Percentiles rank a stretch among this genome's conserved stretches.
Conservation (phyloP, 441 rosid species). For the Eruca vesicaria region DNA sequence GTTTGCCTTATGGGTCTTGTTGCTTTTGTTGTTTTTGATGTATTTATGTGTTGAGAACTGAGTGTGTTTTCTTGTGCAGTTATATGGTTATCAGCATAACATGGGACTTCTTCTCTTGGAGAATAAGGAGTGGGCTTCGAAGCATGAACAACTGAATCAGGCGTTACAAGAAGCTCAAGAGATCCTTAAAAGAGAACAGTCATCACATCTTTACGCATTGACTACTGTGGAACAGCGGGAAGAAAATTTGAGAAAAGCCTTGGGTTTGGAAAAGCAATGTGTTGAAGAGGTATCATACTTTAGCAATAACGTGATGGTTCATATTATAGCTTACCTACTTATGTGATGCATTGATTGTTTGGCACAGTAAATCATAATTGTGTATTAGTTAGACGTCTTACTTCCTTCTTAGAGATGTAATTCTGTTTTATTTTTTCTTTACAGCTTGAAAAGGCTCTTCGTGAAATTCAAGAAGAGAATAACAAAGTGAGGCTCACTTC, state of each 20-base stretch:
- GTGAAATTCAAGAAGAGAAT: slow-evolving; percentile 55
- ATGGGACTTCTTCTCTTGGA: slow-evolving; percentile 93
- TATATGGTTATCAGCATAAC: slow-evolving; percentile 77
- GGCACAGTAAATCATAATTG: not conserved
- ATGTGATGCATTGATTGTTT: slow-evolving; percentile 1
- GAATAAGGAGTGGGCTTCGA: slow-evolving; percentile 66
- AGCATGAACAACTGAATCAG: slow-evolving; percentile 53
- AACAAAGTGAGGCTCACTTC: slow-evolving; percentile 49
- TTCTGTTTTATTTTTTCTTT: not conserved
- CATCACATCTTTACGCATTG: slow-evolving; percentile 60
- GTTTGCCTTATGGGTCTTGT: not conserved
- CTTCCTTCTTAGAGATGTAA: not conserved
- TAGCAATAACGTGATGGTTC: not conserved
- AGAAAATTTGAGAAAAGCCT: slow-evolving; percentile 66
- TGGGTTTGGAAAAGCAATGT: slow-evolving; percentile 60
- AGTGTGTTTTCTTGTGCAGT: slow-evolving; percentile 39
- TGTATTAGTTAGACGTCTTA: not conserved
- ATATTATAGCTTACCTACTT: not conserved
- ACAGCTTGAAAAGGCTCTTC: slow-evolving; percentile 83
- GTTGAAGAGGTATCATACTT: slow-evolving; percentile 61
- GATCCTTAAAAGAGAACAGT: slow-evolving; percentile 72
- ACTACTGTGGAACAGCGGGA: slow-evolving; percentile 67
- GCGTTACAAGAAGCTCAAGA: slow-evolving; percentile 64
- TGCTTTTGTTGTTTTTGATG: not conserved
- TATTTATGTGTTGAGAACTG: not conserved